phyloP scores from a whole-genome alignment of 2,329 filamentous ascomycete genomes.

The Fusarium globosum region DNA sequence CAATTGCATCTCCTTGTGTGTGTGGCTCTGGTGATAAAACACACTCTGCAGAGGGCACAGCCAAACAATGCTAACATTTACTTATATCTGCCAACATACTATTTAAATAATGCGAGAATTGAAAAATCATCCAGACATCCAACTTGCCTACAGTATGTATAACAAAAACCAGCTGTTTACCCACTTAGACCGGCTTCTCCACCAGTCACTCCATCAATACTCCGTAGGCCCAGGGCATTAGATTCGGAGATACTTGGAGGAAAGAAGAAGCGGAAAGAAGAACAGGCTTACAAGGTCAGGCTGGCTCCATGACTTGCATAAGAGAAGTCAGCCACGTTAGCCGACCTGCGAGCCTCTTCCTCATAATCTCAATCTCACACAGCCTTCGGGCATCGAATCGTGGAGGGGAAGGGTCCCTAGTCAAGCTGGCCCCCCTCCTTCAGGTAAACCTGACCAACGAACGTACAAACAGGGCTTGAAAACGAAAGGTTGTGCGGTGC shows the following conservation, averaged over 20 bases:
- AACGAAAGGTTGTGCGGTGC: slow-evolving; percentile 29
- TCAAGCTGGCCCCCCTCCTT: slow-evolving; percentile 12
- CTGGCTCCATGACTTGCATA: slow-evolving; percentile 38
- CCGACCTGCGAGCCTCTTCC: slow-evolving; percentile 16
- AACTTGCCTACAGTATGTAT: slow-evolving; percentile 18
- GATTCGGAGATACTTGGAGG: neutral
- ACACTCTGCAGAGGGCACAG: neutral
- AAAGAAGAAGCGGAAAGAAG: slow-evolving; percentile 7
- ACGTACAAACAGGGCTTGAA: neutral
- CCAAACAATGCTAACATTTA: neutral
- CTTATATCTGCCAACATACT: neutral
- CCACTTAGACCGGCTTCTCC: slow-evolving; percentile 22
- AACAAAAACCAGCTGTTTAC: slow-evolving; percentile 13
- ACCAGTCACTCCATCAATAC: slow-evolving; percentile 11
- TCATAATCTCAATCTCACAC: slow-evolving; percentile 12
- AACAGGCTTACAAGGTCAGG: neutral
- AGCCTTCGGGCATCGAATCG: slow-evolving; percentile 22
- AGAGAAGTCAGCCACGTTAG: slow-evolving; percentile 23
- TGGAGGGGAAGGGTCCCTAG: slow-evolving; percentile 28
- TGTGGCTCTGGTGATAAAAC: neutral
- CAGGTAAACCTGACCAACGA: slow-evolving; percentile 23
- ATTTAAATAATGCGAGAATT: neutral
- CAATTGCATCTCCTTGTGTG: neutral
- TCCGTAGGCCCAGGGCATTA: neutral
- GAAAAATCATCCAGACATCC: slow-evolving; percentile 15